Evolutionary conservation across 129 eudicot genomes (phyloP).

Genomic region (Artemisia argyi): DNA sequence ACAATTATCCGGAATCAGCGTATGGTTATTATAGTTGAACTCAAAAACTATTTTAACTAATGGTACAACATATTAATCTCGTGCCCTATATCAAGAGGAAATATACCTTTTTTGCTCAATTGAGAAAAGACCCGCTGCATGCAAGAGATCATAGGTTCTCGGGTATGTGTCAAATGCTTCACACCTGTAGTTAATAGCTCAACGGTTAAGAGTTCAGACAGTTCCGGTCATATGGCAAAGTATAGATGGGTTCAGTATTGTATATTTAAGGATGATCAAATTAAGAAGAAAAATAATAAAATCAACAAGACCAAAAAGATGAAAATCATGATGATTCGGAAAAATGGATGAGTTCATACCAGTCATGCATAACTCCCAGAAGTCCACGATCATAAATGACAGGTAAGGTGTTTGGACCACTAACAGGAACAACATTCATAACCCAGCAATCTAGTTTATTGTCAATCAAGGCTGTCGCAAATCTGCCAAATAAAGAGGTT

Average conservation of each 20-base stretch:
- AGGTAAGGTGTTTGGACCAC: constrained; percentile 88
- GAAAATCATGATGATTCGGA: neutral
- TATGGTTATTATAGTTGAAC: neutral
- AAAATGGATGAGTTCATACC: constrained; percentile 39
- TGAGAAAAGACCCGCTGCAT: too few species aligned
- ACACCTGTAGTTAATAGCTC: constrained; percentile 55
- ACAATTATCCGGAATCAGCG: neutral
- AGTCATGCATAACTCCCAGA: constrained; percentile 90
- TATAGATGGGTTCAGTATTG: neutral
- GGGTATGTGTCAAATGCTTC: constrained; percentile 96
- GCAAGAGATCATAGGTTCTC: constrained; percentile 49
- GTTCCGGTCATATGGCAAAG: neutral
- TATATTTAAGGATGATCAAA: neutral
- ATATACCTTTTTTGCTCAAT: constrained; percentile 5
- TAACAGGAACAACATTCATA: constrained; percentile 83
- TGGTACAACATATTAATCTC: neutral
- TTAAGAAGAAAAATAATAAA: neutral
- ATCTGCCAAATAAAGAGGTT: constrained; percentile 13
- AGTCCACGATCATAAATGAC: constrained; percentile 89
- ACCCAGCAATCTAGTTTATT: constrained; percentile 82
- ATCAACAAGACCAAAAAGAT: neutral
- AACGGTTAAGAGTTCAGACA: neutral
- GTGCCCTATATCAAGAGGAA: neutral
- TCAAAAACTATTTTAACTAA: constrained; percentile 2
- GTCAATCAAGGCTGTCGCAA: constrained; percentile 83